Conservation (phyloP, 129 eudicot genomes). For the Centella asiatica region DNA sequence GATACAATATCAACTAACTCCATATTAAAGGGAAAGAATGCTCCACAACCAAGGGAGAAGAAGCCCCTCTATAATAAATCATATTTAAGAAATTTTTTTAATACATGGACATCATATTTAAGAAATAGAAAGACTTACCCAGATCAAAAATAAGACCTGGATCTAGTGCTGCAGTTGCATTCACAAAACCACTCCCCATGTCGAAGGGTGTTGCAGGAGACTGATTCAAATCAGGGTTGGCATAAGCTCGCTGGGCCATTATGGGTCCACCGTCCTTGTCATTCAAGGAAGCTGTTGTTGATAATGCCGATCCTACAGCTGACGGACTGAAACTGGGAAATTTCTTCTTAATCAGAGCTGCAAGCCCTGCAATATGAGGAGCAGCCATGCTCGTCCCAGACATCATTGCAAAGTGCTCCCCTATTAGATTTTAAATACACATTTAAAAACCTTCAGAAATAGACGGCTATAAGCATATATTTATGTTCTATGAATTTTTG, state of each 20-base stretch:
- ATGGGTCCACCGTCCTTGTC: constrained; percentile 83
- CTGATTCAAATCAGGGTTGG: constrained; percentile 78
- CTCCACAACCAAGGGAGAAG: no score
- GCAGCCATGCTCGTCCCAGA: constrained; percentile 99
- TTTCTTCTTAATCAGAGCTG: constrained; percentile 81
- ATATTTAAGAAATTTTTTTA: no score
- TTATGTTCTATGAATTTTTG: no score
- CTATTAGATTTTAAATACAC: constrained; percentile 18
- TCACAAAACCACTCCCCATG: constrained; percentile 98
- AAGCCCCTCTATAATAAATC: no score
- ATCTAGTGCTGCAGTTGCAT: constrained; percentile 85
- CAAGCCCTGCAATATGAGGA: constrained; percentile 96
- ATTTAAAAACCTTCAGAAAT: not conserved
- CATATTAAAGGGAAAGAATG: no score
- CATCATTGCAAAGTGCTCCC: constrained; percentile 97
- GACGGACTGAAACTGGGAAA: constrained; percentile 72
- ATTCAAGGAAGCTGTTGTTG: constrained; percentile 78
- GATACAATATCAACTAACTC: no score
- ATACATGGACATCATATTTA: not conserved
- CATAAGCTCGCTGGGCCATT: constrained; percentile 94
- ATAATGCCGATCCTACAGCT: constrained; percentile 85
- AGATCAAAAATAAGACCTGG: constrained; percentile 85
- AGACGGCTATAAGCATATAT: no score
- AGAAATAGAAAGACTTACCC: constrained; percentile 37
- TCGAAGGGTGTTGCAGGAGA: constrained; percentile 98